Evolutionary conservation across 208 protist species (phyloP), one percentile per base, ranked within the genome.

Genomic region (Trypanosoma grayi): DNA sequence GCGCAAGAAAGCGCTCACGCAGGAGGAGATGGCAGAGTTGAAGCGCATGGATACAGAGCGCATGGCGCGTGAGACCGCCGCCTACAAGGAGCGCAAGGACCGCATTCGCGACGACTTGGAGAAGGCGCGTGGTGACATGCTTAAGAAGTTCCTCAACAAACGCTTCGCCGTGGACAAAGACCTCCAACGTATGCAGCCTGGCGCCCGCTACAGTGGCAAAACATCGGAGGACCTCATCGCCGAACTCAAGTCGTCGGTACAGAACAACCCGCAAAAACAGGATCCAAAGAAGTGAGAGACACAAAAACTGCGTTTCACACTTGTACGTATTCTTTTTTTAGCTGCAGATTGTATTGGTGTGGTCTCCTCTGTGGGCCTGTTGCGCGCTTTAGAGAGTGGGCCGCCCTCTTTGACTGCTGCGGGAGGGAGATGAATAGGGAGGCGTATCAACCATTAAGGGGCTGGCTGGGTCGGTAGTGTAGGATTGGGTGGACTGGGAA

Each of bases 131-230:
- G 85, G 77, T 31, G 90, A 95, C 46, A 95, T 95, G 90, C 74
- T 95, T 24, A 95, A 95, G 56, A 95, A 95, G 73, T 95, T 95
- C 72, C 55, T 95, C 11, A 95, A 95, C 71, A 95, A 95, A 57
- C 81, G 90, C 14, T 95, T 90, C 61, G 83, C 85, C 13, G 90
- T 95, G n/a, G 86, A 95, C 69, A 93, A 95, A 77, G 86, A 95
- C 47, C 72, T 95, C n/a, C 81, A 87, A 82, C 83, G 90, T 55
- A 95, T 95, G 90, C 90, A 95, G 68, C 90, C 90, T 1, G 90
- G 90, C 43, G 82, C 77, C 50, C 72, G 54, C 18, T 81, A 88
- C 50, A 91, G 84, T 50, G 90, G 86, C 22, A 95, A 95, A 71
- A 87, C 77, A 14, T 73, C 86, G 10, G 86, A 95, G 8, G 90